Percentiles rank a stretch among this genome's conserved stretches.
These are phyloP conservation scores for Paracoccidioides lutzii DNA, from an alignment of 2,329 filamentous ascomycete genomes.

Conservation along the genomic window DNA sequence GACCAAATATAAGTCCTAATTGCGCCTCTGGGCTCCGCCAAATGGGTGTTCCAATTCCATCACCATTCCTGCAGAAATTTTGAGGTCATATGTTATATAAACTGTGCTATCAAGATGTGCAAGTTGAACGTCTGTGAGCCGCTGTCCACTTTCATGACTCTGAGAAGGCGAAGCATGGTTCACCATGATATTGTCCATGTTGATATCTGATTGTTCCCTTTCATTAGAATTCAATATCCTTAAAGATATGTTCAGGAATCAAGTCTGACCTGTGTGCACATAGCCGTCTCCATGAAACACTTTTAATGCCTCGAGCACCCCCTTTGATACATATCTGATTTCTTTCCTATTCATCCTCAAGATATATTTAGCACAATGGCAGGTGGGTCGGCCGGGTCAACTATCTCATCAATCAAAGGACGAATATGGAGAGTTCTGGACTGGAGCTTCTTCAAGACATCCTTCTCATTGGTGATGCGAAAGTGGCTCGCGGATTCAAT, in stretches of 20 bases:
- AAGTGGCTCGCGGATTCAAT: constrained; percentile 6
- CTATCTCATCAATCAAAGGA: constrained; percentile 10
- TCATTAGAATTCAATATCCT: background rate
- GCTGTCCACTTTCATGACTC: background rate
- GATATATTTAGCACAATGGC: constrained; percentile 11
- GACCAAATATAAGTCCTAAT: constrained; percentile 12
- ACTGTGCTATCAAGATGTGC: constrained; percentile 12
- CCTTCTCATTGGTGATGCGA: constrained; percentile 8
- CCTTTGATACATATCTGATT: constrained; percentile 10
- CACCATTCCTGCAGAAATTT: constrained; percentile 5
- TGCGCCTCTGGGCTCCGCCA: constrained; percentile 12
- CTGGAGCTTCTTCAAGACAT: constrained; percentile 8
- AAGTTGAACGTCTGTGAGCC: constrained; percentile 13
- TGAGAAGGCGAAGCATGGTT: constrained; percentile 9
- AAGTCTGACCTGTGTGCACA: constrained; percentile 10
- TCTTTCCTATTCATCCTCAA: constrained; percentile 10
- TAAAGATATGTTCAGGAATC: background rate
- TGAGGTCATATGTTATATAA: constrained; percentile 2
- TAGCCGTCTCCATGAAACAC: constrained; percentile 10
- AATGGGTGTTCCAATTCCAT: constrained; percentile 12
- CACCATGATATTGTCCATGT: constrained; percentile 13
- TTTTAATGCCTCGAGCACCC: constrained; percentile 8
- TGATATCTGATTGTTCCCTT: constrained; percentile 9
- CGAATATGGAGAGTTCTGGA: constrained; percentile 2
- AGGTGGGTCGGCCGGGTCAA: constrained; percentile 6